Base-by-base conservation (phyloP, 2,329 filamentous ascomycete genomes). In the Aspergillus costaricaensis region DNA sequence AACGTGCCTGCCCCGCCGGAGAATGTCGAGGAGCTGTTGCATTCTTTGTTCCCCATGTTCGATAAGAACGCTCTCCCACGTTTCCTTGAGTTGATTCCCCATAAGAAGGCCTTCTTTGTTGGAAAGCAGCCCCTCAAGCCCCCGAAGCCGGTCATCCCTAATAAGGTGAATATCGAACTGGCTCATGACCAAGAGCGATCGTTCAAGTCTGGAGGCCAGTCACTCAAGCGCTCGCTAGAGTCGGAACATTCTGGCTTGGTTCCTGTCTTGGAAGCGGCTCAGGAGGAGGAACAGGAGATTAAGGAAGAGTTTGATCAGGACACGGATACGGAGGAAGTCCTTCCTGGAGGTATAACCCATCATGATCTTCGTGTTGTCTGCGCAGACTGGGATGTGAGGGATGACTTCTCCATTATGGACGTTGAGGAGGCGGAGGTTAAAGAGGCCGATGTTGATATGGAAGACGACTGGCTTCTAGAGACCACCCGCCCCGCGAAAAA, bases 121-220 rank as follows among this genome's bases (percentile, higher is more conserved):
- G 88, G 90, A 59, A 95, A 96, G 76, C 86, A 87, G 41, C 92
- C 93, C 0, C 66, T 83, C 1, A 96, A 92, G 76, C 88, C 88
- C 43, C 91, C 92, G 0, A 95, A 93, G 76, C 83, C 91, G 15
- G 83, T 98, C 3, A 85, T 92, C 5, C 92, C 92, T 0, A 93
- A 90, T 19, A 99, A 99, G 76, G 83, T 96, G 59, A 92, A 87
- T 62, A 82, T 99, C 14, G 95, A 99, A 62, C 81, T 98, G 36
- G 90, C 91, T 2, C 84, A 86, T 50, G 95, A 98, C 68, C 91
- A 96, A 66, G 91, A 96, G 74, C 92, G 92, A 68, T 82, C 85
- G 25, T 99, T 98, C 74, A 87, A 88, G 58, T 86, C 94, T n/a
- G 83, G 86, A 0, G 88, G 88, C 0, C 83, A 86, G 25, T 82